phyloP scores from a whole-genome alignment of 1,284 basidiomycete species.

The Cryptococcus maquisensis region DNA sequence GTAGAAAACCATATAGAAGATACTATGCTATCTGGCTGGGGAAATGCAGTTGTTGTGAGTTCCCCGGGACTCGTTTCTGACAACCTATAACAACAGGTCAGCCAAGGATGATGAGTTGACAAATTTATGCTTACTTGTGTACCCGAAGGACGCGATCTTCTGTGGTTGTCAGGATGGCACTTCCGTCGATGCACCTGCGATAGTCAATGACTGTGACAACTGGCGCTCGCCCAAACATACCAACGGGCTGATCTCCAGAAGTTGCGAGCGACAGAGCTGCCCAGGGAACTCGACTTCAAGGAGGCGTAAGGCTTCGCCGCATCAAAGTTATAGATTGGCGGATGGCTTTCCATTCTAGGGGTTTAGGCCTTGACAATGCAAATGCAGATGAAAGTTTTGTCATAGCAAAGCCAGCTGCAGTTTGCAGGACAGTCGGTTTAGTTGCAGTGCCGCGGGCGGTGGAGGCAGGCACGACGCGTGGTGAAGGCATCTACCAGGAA shows the following conservation, averaged over 20 bases:
- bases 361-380: too few species aligned
- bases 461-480: too few species aligned
- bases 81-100: background rate
- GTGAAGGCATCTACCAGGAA: too few species aligned
- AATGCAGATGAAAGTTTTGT: too few species aligned
- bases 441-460: too few species aligned
- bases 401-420: too few species aligned
- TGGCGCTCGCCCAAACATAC: constrained; percentile 16
- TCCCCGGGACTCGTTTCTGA: background rate
- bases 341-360: background rate
- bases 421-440: too few species aligned
- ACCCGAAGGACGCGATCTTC: constrained; percentile 42
- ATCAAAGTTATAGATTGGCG: constrained; percentile 21
- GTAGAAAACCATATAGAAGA: constrained; percentile 77
- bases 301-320: background rate
- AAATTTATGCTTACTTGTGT: constrained; percentile 22
- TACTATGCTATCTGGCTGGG: constrained; percentile 65
- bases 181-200: constrained; percentile 40
- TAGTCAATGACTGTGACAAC: background rate
- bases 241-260: constrained; percentile 42
- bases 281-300: constrained; percentile 1
- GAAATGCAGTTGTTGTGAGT: constrained; percentile 27
- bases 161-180: constrained; percentile 35
- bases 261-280: constrained; percentile 13
- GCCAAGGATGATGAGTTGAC: background rate